Percentiles rank a stretch among this genome's conserved stretches.
These are phyloP conservation scores for Pseudocercospora crystallina DNA, from an alignment of 2,329 filamentous ascomycete species.

Conservation along the genomic window DNA sequence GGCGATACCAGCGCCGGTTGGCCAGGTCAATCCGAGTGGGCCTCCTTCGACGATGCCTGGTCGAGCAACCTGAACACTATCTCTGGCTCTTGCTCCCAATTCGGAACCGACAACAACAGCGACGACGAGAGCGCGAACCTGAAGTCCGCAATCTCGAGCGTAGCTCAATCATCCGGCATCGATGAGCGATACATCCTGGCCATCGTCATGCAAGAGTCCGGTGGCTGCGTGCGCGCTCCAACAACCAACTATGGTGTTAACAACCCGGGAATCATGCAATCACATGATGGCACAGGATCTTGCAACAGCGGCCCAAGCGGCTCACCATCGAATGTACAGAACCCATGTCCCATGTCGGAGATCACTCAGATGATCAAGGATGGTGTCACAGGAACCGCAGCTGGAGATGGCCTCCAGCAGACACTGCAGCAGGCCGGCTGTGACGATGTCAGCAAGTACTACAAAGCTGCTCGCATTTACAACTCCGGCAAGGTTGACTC, in stretches of 20 bases:
- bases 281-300: constrained; percentile 40
- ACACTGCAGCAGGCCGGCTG: constrained; percentile 34
- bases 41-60: constrained; percentile 34
- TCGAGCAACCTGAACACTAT: constrained; percentile 38
- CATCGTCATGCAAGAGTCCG: constrained; percentile 48
- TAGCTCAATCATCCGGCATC: constrained; percentile 36
- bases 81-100: constrained; percentile 39
- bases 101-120: constrained; percentile 38
- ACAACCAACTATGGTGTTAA: constrained; percentile 43
- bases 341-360: constrained; percentile 41
- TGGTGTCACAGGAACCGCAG: constrained; percentile 45
- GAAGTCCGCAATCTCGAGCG: constrained; percentile 38
- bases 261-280: constrained; percentile 52
- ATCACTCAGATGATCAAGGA: constrained; percentile 47
- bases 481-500: constrained; percentile 45
- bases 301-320: constrained; percentile 35
- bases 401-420: constrained; percentile 45
- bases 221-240: constrained; percentile 48
- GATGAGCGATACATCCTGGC: constrained; percentile 46
- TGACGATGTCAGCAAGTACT: constrained; percentile 44
- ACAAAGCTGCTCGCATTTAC: constrained; percentile 52
- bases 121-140: constrained; percentile 41
- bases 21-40: constrained; percentile 27
- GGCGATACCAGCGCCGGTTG: constrained; percentile 26
- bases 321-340: constrained; percentile 29